These are phyloP conservation scores for Bruguiera hainesii DNA, from an alignment of 441 rosid genomes.

Conservation along the genomic window DNA sequence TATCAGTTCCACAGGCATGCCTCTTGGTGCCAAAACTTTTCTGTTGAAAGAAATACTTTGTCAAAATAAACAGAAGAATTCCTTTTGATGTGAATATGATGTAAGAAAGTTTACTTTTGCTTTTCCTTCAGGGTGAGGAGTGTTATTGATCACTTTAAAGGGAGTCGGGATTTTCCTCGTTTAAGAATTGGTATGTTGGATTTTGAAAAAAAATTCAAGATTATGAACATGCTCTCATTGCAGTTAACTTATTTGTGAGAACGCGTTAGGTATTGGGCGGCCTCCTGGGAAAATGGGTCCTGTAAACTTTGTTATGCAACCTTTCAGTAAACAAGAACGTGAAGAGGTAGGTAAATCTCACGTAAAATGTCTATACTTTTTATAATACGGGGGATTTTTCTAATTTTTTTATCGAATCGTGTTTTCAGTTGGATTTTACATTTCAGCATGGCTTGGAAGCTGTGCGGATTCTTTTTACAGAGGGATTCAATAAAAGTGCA, in stretches of 20 bases:
- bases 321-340: constrained; percentile 67
- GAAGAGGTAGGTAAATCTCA: constrained; percentile 50
- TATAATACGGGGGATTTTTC: neutral
- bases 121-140: constrained; percentile 67
- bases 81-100: neutral
- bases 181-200: constrained; percentile 70
- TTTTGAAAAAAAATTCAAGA: neutral
- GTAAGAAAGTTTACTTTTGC: constrained; percentile 9
- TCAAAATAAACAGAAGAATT: neutral
- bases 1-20: neutral
- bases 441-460: constrained; percentile 68
- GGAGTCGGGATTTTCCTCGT: constrained; percentile 88
- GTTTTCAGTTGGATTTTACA: constrained; percentile 69
- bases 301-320: constrained; percentile 61
- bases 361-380: neutral
- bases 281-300: constrained; percentile 95
- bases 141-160: constrained; percentile 82
- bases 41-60: neutral
- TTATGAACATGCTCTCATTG: neutral
- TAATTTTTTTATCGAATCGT: neutral
- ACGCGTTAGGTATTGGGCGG: constrained; percentile 75
- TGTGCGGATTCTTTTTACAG: constrained; percentile 58
- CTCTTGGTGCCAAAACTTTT: neutral
- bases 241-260: constrained; percentile 3
- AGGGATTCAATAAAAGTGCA: constrained; percentile 82